Conservation (phyloP, 768 basidiomycete genomes). For the Phylloporus arenicola region DNA sequence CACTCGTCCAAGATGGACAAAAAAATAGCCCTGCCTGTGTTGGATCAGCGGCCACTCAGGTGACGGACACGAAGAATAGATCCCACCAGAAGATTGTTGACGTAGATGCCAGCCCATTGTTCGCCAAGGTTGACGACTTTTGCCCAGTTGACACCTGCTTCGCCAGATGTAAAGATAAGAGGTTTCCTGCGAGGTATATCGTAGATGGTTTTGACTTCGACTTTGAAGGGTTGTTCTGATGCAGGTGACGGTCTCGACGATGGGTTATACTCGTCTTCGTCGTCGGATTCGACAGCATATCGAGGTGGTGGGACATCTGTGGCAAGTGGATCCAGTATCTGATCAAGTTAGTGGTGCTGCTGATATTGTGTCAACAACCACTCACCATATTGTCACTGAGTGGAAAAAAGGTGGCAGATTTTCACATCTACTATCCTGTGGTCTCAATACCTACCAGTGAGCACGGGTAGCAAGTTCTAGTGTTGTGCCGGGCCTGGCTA, state of each 20-base stretch:
- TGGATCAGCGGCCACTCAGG: background rate
- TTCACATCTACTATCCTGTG: too few relatives aligned
- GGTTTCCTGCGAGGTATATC: conserved; percentile 19
- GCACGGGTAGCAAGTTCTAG: too few relatives aligned
- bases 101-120: conserved; percentile 41
- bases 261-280: conserved; percentile 59
- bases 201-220: conserved; percentile 38
- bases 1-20: conserved; percentile 43
- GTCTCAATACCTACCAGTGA: too few relatives aligned
- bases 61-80: background rate
- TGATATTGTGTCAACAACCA: too few relatives aligned
- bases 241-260: conserved; percentile 12
- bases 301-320: conserved; percentile 54
- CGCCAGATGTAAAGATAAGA: conserved; percentile 44
- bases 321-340: conserved; percentile 47
- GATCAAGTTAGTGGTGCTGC: background rate
- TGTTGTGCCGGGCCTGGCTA: too few relatives aligned
- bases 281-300: conserved; percentile 61
- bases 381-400: too few relatives aligned
- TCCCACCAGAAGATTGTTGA: conserved; percentile 44
- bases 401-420: too few relatives aligned
- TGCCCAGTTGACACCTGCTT: conserved; percentile 47
- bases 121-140: conserved; percentile 47
- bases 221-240: conserved; percentile 12
- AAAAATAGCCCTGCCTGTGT: conserved; percentile 49